Base-by-base conservation (phyloP, 2,329 filamentous ascomycete species). In the Phaeosphaeria sp. region DNA sequence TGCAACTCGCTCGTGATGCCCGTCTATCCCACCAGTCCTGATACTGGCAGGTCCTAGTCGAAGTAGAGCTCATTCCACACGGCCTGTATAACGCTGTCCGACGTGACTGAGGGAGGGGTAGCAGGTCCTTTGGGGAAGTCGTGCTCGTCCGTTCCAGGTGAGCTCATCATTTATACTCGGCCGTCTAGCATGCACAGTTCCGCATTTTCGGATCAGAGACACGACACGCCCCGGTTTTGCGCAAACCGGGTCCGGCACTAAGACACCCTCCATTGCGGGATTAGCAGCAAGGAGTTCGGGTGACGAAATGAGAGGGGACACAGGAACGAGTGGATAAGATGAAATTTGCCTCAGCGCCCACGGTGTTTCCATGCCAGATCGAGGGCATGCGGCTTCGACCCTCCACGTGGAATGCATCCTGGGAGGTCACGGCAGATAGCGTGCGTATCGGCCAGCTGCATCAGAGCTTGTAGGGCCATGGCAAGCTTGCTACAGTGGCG, bases 371-470 rank as follows among this genome's bases (percentile, higher is more conserved):
- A 64, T 63, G 62, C 60, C 58, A 53, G 47, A 64, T 60, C 49
- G 54, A 59, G 65, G 45, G 57, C 46, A 48, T 54, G 47, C 36
- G 45, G 57, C 55, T 56, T 57, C 51, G 52, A 49, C 46, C 57
- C 58, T 47, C 64, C 69, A 72, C 69, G 71, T 73, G 70, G 69
- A 67, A 72, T 71, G 60, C 61, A 62, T 52, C 62, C 61, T 55
- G 56, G 61, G 63, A 65, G 66, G 56, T 57, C 64, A 67, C 66
- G 55, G 59, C 68, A 70, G 61, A 53, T 56, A 46, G 50, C 57
- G 55, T 60, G 61, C 61, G 59, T 61, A 51, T 57, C 47, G 59
- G 48, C 47, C 42, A 54, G 50, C 59, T 62, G 58, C 62, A 56
- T 53, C 47, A 18, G 39, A 45, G 45, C 56, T 30, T 49, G 21